Conservation (phyloP, 768 basidiomycete species). For the Russula olivacea region DNA sequence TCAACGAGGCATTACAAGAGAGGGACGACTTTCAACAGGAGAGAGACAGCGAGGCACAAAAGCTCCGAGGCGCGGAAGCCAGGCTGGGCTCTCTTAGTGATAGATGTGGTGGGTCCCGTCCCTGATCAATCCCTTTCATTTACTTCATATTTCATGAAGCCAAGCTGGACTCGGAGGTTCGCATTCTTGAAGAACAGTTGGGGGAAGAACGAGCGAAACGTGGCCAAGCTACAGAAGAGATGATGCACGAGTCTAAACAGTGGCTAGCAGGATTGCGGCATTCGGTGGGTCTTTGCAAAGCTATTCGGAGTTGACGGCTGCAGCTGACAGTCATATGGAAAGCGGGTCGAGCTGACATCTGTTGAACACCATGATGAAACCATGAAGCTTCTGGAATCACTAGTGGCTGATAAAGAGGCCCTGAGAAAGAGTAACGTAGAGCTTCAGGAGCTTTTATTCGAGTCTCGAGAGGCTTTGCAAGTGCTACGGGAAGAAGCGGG, state of each 20-base stretch:
- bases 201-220: constrained; percentile 56
- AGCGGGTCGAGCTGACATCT: constrained; percentile 37
- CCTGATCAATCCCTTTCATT: neutral
- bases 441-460: constrained; percentile 63
- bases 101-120: constrained; percentile 48
- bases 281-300: constrained; percentile 38
- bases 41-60: constrained; percentile 60
- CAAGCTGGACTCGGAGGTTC: constrained; percentile 64
- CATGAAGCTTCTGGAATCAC: constrained; percentile 66
- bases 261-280: constrained; percentile 56
- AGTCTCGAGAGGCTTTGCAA: constrained; percentile 72
- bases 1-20: constrained; percentile 63
- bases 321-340: neutral
- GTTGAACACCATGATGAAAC: constrained; percentile 52
- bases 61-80: constrained; percentile 62
- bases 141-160: constrained; percentile 36
- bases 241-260: constrained; percentile 59
- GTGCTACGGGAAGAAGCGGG: constrained; percentile 67
- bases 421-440: constrained; percentile 79
- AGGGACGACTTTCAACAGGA: constrained; percentile 83
- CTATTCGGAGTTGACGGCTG: neutral
- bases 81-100: constrained; percentile 60
- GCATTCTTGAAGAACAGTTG: constrained; percentile 55
- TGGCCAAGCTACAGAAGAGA: constrained; percentile 58
- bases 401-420: constrained; percentile 80